A percentile compares a stretch with the other conserved stretches of the same genome.
phyloP scores from a whole-genome alignment of 192 early-diverging fungal species.

The Entophlyctis luteolus region DNA sequence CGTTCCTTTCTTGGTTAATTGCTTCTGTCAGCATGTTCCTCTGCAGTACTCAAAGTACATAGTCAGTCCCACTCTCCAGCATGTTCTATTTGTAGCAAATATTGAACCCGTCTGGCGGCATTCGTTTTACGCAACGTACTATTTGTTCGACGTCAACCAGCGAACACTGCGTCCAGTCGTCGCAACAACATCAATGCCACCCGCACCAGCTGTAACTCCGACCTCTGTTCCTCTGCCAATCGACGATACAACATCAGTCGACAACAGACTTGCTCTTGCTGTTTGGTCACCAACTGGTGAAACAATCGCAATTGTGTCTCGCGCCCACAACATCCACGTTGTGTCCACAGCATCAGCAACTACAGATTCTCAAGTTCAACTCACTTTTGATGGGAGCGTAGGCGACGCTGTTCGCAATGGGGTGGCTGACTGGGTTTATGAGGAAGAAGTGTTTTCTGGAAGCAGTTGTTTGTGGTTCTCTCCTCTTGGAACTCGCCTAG shows the following conservation, averaged over 20 bases:
- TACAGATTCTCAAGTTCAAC: constrained; percentile 55
- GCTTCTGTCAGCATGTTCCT: background rate
- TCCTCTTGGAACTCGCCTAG: constrained; percentile 69
- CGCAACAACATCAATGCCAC: background rate
- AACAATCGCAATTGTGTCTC: constrained; percentile 66
- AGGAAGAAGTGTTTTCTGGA: constrained; percentile 81
- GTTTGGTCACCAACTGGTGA: constrained; percentile 78
- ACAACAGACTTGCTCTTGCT: constrained; percentile 58
- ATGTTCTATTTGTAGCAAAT: constrained; percentile 69
- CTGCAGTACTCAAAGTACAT: constrained; percentile 6
- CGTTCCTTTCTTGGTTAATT: no score
- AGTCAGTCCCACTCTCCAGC: constrained; percentile 44
- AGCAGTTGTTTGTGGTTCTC: constrained; percentile 84
- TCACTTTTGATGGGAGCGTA: constrained; percentile 81
- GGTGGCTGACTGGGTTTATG: constrained; percentile 97
- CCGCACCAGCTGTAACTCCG: background rate
- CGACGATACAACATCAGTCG: no score
- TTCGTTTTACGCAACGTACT: constrained; percentile 76
- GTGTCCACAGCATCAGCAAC: constrained; percentile 58
- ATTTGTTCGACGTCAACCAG: constrained; percentile 65
- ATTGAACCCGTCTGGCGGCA: constrained; percentile 75
- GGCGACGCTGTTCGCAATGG: constrained; percentile 89
- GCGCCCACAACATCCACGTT: constrained; percentile 83
- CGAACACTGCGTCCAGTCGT: constrained; percentile 26
- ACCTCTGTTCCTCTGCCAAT: no score